These are phyloP conservation scores for Physaria fendleri DNA, from an alignment of 345 rosid species.

Conservation along the genomic window DNA sequence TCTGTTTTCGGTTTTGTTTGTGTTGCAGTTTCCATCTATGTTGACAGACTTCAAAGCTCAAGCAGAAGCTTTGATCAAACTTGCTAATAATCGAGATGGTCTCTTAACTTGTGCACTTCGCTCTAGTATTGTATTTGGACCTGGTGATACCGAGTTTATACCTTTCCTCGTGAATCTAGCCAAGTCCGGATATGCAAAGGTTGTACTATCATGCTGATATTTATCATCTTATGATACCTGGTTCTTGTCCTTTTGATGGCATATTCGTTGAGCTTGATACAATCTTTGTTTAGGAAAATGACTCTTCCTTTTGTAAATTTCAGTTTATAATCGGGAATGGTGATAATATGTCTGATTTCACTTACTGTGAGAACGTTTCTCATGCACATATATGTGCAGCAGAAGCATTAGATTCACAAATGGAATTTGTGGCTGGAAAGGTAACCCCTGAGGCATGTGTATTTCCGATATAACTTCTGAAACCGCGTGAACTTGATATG, in stretches of 20 bases:
- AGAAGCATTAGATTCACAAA: constrained; percentile 63
- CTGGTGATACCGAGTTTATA: constrained; percentile 58
- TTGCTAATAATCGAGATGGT: constrained; percentile 70
- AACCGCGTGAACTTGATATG: neutral
- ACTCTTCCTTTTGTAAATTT: constrained; percentile 16
- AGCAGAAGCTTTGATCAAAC: constrained; percentile 69
- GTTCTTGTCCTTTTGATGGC: neutral
- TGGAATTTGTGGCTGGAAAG: constrained; percentile 86
- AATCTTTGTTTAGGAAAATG: neutral
- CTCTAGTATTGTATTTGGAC: constrained; percentile 88
- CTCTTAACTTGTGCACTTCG: constrained; percentile 89
- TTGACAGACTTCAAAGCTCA: constrained; percentile 86
- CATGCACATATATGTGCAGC: constrained; percentile 81
- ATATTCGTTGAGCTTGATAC: neutral
- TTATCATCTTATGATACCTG: neutral
- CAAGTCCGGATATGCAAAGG: constrained; percentile 85
- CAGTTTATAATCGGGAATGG: constrained; percentile 86
- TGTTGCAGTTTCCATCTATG: constrained; percentile 55
- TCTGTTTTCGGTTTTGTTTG: constrained; percentile 11
- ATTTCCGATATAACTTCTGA: neutral
- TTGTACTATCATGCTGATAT: constrained; percentile 22
- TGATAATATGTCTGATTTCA: constrained; percentile 85
- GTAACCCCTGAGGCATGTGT: constrained; percentile 32
- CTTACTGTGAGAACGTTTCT: constrained; percentile 75
- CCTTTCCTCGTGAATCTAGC: constrained; percentile 59